Percentiles rank a stretch among this genome's conserved stretches.
phyloP scores from a whole-genome alignment of 2,329 filamentous ascomycete species.

The Colletotrichum higginsianum region DNA sequence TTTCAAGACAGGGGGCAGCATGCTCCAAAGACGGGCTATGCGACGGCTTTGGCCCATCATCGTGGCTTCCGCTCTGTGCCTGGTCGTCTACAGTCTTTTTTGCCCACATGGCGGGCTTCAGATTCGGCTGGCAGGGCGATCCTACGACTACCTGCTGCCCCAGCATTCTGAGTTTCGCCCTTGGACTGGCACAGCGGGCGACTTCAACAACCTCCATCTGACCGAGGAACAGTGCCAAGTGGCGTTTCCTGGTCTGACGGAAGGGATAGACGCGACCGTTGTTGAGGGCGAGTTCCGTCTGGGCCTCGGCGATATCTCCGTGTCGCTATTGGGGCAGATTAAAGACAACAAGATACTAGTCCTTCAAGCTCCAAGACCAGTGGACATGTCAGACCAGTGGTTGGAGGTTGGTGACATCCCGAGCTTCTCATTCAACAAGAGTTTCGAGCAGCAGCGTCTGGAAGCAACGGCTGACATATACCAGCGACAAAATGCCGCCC shows the following conservation, averaged over 20 bases:
- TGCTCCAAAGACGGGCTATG: constrained; percentile 21
- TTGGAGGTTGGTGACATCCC: constrained; percentile 48
- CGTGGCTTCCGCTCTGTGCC: not conserved
- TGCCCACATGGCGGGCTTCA: not conserved
- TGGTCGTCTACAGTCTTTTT: constrained; percentile 18
- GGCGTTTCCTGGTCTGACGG: constrained; percentile 62
- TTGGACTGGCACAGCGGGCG: not conserved
- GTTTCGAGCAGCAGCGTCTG: constrained; percentile 18
- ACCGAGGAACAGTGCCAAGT: constrained; percentile 59
- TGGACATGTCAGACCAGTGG: constrained; percentile 62
- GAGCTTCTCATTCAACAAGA: not conserved
- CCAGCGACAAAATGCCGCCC: constrained; percentile 64
- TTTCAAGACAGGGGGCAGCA: not conserved
- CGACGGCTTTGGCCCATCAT: constrained; percentile 27
- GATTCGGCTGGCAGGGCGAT: not conserved
- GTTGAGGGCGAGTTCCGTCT: constrained; percentile 61
- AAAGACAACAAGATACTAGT: constrained; percentile 57
- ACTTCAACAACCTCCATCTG: constrained; percentile 55
- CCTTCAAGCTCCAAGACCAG: constrained; percentile 57
- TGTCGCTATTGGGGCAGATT: constrained; percentile 55
- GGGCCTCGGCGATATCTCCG: constrained; percentile 47
- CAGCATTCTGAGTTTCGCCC: not conserved
- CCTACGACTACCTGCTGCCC: not conserved
- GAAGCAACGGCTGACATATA: constrained; percentile 16
- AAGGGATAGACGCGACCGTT: constrained; percentile 62